Base-by-base conservation (phyloP, 306 rosid genomes). In the Ochetophila trinervis region DNA sequence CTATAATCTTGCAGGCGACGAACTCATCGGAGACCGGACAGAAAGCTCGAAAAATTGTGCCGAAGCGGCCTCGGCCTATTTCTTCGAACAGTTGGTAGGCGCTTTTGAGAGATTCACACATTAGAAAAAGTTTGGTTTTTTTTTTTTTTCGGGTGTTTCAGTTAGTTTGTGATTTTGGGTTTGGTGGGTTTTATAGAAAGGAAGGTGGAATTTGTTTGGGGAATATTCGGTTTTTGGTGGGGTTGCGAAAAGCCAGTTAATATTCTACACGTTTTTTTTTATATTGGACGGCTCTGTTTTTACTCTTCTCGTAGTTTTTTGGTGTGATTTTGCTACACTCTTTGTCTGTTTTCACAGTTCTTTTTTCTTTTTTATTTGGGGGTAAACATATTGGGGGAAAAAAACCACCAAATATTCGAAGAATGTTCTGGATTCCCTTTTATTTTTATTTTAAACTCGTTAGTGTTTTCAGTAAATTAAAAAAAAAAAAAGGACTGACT, bases 21-120 rank as follows among this genome's bases (percentile, higher is more conserved):
- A 68, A 67, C 15, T 79, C 67, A 55, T 68, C 42, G 5, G 82
- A 51, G 12, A 16, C 9, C 0, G 72, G 74, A 68, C 87, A 59
- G 54, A 73, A 79, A 51, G 89, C 90, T 8, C 93, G 88, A 52
- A 67, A 70, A 12, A 91, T 83, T 24, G 77, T 86, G 65, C 89
- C 96, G 77, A 91, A 88, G 3, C 80, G 67, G 5, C 96, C 97
- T 1, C 93, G 85, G 6, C 97, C 97, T 36, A 91, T 79, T 62
- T 88, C 96, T 27, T 91, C 86, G n/a, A 74, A 40, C 34, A 79
- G 37, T 68, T 84, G 76, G 86, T 88, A 91, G 15, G 80, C 65
- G 13, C 61, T 69, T 40, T 66, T 77, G 55, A 79, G 64, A 32
- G 78, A 78, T 57, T 80, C 82, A 30, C 80, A 72, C 97, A 93